phyloP scores from a whole-genome alignment of 2,329 filamentous ascomycete species.

The Xylariaceae sp. region DNA sequence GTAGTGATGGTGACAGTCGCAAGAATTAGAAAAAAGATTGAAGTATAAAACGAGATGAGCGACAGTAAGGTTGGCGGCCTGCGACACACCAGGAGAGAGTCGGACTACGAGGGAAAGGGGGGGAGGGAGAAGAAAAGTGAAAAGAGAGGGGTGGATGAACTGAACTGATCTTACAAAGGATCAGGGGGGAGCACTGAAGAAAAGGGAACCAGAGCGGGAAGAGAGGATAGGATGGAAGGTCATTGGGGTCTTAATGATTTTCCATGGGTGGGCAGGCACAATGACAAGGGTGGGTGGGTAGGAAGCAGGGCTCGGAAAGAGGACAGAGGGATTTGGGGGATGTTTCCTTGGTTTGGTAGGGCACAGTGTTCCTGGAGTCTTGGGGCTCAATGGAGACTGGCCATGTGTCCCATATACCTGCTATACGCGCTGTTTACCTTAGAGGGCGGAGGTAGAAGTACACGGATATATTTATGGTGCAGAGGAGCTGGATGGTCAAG shows the following conservation, averaged over 20 bases:
- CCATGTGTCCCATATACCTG: not conserved
- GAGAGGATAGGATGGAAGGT: conserved; percentile 20
- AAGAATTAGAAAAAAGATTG: conserved; percentile 13
- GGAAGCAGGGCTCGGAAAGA: conserved; percentile 19
- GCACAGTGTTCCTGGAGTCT: not conserved
- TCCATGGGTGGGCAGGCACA: conserved; percentile 20
- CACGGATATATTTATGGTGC: too few relatives aligned
- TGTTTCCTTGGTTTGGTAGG: conserved; percentile 11
- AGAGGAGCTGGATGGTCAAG: too few relatives aligned
- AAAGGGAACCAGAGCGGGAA: conserved; percentile 29
- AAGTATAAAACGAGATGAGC: conserved; percentile 17
- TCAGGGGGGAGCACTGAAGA: conserved; percentile 33
- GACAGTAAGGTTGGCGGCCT: conserved; percentile 25
- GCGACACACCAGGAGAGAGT: conserved; percentile 27
- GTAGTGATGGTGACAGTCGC: conserved; percentile 23
- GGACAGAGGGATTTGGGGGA: conserved; percentile 8
- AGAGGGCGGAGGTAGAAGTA: too few relatives aligned
- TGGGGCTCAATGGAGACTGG: conserved; percentile 6
- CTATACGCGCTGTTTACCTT: too few relatives aligned
- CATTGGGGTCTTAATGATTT: conserved; percentile 34
- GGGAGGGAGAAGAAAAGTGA: conserved; percentile 32
- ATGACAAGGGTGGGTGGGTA: too few relatives aligned
- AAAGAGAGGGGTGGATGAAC: conserved; percentile 36
- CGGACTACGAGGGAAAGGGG: conserved; percentile 28
- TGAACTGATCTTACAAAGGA: conserved; percentile 33